Evolutionary conservation across 106 monocot genomes (phyloP).

Genomic region (Phalaenopsis equestris): DNA sequence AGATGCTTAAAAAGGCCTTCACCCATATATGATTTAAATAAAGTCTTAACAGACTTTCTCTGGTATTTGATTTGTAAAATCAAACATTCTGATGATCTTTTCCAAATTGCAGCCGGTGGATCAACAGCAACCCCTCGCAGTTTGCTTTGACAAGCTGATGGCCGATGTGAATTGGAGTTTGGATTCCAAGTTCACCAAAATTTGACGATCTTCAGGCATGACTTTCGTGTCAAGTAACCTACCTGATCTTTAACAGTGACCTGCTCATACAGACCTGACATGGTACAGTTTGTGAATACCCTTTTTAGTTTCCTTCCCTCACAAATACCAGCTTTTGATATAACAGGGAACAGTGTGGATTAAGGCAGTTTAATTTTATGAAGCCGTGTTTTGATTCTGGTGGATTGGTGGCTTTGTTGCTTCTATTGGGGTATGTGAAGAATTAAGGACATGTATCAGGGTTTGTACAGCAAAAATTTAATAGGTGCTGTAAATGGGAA

Average conservation of each 20-base stretch:
- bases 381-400: background rate
- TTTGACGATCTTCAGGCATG: constrained; percentile 69
- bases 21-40: no score
- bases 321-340: background rate
- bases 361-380: background rate
- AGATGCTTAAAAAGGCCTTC: no score
- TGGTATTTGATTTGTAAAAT: background rate
- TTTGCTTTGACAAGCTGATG: constrained; percentile 93
- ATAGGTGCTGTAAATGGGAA: background rate
- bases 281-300: constrained; percentile 1
- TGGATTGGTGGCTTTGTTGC: constrained; percentile 3
- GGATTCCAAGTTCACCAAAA: constrained; percentile 96
- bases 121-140: constrained; percentile 70
- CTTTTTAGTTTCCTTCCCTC: no score
- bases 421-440: background rate
- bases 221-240: constrained; percentile 77
- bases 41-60: background rate
- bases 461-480: background rate
- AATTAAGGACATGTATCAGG: background rate
- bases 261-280: background rate
- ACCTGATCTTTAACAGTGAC: background rate
- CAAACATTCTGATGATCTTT: background rate
- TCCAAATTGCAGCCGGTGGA: constrained; percentile 60
- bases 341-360: background rate
- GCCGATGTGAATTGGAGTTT: constrained; percentile 75